Conservation (phyloP, 495 filamentous ascomycete genomes). For the Penicillium ucsense region DNA sequence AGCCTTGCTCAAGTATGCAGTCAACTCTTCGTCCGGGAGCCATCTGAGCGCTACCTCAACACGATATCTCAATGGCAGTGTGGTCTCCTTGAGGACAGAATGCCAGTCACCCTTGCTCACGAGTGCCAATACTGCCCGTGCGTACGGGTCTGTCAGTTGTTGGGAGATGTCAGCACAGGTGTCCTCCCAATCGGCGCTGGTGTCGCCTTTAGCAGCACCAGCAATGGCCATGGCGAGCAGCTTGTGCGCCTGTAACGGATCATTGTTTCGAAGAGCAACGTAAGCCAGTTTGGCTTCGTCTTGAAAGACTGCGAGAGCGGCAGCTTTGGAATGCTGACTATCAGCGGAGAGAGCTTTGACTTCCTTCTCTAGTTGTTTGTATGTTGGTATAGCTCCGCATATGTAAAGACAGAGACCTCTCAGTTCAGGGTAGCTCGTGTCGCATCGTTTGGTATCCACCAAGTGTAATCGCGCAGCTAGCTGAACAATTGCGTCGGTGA, state of each 20-base stretch:
- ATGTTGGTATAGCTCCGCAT: constrained; percentile 59
- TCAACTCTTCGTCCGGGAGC: constrained; percentile 69
- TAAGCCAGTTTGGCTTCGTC: constrained; percentile 50
- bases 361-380: constrained; percentile 51
- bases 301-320: constrained; percentile 67
- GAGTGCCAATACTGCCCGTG: constrained; percentile 84
- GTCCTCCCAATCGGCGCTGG: constrained; percentile 45
- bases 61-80: constrained; percentile 76
- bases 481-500: constrained; percentile 41
- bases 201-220: constrained; percentile 42
- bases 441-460: constrained; percentile 37
- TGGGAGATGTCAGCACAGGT: constrained; percentile 52
- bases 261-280: constrained; percentile 32
- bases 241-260: constrained; percentile 37
- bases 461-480: constrained; percentile 39
- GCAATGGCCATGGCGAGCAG: constrained; percentile 47
- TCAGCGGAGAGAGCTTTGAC: constrained; percentile 48
- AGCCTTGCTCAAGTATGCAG: constrained; percentile 55
- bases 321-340: constrained; percentile 70
- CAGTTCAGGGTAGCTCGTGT: constrained; percentile 62
- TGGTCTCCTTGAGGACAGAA: constrained; percentile 67
- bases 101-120: constrained; percentile 84
- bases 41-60: constrained; percentile 78
- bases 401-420: constrained; percentile 70
- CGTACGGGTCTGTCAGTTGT: constrained; percentile 70